Evolutionary conservation across 2,329 filamentous ascomycete genomes (phyloP).

Genomic region (Fusarium veterinarium): DNA sequence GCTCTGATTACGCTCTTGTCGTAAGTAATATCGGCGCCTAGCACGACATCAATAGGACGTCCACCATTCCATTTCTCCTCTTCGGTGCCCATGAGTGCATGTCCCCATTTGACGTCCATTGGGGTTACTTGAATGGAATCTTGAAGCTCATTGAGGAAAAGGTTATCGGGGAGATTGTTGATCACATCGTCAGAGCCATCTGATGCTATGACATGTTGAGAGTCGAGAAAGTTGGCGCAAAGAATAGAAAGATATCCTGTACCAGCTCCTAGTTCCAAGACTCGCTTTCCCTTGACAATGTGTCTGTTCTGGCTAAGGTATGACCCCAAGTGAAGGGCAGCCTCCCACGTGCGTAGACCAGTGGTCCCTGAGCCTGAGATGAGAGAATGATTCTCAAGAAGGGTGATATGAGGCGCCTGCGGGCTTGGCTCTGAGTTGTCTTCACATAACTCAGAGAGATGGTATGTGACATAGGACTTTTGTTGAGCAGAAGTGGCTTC

Average conservation of each 20-base stretch:
- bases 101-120: constrained; percentile 73
- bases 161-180: constrained; percentile 72
- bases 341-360: constrained; percentile 84
- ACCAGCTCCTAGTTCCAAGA: constrained; percentile 80
- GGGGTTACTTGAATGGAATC: constrained; percentile 57
- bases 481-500: constrained; percentile 75
- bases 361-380: constrained; percentile 79
- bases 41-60: constrained; percentile 67
- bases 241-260: constrained; percentile 81
- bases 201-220: constrained; percentile 72
- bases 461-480: constrained; percentile 81
- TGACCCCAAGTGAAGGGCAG: constrained; percentile 77
- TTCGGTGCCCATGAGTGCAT: constrained; percentile 67
- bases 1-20: constrained; percentile 72
- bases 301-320: constrained; percentile 67
- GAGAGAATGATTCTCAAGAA: constrained; percentile 76
- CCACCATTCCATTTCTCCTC: constrained; percentile 63
- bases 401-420: constrained; percentile 59
- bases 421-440: constrained; percentile 7
- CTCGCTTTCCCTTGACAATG: constrained; percentile 63
- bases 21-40: constrained; percentile 85
- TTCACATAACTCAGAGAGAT: constrained; percentile 52
- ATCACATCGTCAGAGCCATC: constrained; percentile 81
- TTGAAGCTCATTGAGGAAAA: constrained; percentile 75
- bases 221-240: constrained; percentile 73